Evolutionary conservation across 2,329 filamentous ascomycete species (phyloP), one percentile per base, ranked within the genome.

Genomic region (Hymenoscyphus fraxineus): DNA sequence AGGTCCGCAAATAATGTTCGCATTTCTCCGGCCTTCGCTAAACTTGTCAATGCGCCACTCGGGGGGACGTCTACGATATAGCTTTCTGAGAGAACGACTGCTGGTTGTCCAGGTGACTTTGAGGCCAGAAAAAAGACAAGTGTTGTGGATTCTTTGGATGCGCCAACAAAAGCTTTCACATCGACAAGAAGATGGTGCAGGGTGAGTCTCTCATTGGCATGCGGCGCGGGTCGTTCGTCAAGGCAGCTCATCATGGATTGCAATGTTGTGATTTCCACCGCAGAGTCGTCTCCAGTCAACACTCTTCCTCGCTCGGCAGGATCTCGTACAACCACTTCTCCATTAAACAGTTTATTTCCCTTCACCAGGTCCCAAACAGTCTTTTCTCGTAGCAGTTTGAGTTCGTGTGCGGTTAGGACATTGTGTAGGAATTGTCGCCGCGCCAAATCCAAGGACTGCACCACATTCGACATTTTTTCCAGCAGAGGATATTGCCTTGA

Each of bases 221-320:
- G 80, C 3, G 85, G 81, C 22, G 85, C 84, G 0, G 93, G 93
- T n/a, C 88, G 86, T 70, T 91, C 89, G 64, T 97, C 89, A 57
- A 99, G 82, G 72, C 98, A 84, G 77, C 93, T 96, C 95, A 99
- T 99, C 74, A 93, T 86, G 4, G 95, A 96, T 79, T 99, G 96
- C 64, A 98, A 81, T 74, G 88, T 92, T 6, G 94, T 94, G 69
- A 97, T 86, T 65, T 97, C 91, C 35, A 98, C 90, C 3, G 95
- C 91, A 0, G 93, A 97, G 77, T 99, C 95, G 61, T 97, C 90
- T 13, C 91, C 92, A 0, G 93, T 97, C 72, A 99, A 78, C 35
- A 98, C 88, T 57, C 93, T 87, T 9, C 95, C 95, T 38, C 90
- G 85, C 74, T 93, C 88, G 22, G 83, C 84, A 1, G 95, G 92